phyloP scores from a whole-genome alignment of 345 rosid species.

The Sisymbrium altissimum region DNA sequence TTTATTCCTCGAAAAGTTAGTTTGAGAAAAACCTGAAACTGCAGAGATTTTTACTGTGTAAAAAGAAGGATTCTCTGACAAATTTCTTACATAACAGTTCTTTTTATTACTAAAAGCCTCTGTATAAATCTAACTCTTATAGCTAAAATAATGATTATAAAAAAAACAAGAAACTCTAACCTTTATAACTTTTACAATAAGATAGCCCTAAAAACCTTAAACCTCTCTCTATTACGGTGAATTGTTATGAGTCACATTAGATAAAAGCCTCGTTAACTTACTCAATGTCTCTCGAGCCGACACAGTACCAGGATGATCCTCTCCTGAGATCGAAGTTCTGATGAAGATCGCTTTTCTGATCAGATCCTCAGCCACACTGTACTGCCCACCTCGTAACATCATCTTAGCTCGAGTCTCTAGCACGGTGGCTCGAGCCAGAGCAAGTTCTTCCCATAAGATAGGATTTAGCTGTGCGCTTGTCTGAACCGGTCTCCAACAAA shows the following conservation, averaged over 20 bases:
- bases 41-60: constrained; percentile 18
- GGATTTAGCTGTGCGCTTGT: constrained; percentile 92
- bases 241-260: constrained; percentile 57
- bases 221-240: constrained; percentile 37
- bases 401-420: constrained; percentile 90
- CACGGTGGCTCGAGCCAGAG: constrained; percentile 77
- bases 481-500: constrained; percentile 86
- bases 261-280: constrained; percentile 77
- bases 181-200: constrained; percentile 36
- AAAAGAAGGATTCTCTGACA: constrained; percentile 16
- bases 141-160: constrained; percentile 17
- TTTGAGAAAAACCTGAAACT: background rate
- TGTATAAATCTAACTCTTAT: constrained; percentile 32
- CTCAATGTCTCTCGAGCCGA: constrained; percentile 80
- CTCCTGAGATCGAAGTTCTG: constrained; percentile 84
- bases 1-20: background rate
- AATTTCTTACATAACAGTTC: constrained; percentile 17
- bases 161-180: constrained; percentile 21
- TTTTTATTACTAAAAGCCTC: constrained; percentile 30
- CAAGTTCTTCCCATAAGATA: constrained; percentile 88
- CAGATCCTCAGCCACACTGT: constrained; percentile 80
- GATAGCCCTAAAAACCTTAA: constrained; percentile 11
- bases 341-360: constrained; percentile 83
- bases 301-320: constrained; percentile 76
- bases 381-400: constrained; percentile 83